These are phyloP conservation scores for Pulveroboletus sp. DNA, from an alignment of 768 basidiomycete genomes.

Conservation along the genomic window DNA sequence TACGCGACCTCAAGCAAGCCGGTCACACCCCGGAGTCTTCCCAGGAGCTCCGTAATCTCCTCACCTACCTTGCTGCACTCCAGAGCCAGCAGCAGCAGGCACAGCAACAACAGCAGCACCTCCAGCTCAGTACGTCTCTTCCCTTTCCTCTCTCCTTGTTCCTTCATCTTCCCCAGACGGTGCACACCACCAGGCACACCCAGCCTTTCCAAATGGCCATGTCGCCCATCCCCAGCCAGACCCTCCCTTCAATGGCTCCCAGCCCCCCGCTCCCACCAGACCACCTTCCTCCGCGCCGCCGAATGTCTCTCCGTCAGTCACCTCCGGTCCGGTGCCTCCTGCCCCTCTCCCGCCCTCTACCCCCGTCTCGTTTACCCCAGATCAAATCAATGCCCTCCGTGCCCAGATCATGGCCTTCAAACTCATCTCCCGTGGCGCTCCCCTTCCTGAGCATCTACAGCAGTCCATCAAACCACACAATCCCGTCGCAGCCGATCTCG, in stretches of 20 bases:
- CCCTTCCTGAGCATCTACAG: slow-evolving; percentile 66
- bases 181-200: slow-evolving; percentile 26
- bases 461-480: slow-evolving; percentile 65
- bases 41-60: slow-evolving; percentile 39
- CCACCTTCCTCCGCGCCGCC: slow-evolving; percentile 33
- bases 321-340: slow-evolving; percentile 47
- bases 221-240: slow-evolving; percentile 25
- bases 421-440: slow-evolving; percentile 56
- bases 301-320: slow-evolving; percentile 35
- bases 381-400: slow-evolving; percentile 72
- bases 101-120: slow-evolving; percentile 28
- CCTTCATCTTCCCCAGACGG: slow-evolving; percentile 29
- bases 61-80: slow-evolving; percentile 34
- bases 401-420: slow-evolving; percentile 83
- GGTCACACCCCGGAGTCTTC: slow-evolving; percentile 44
- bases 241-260: slow-evolving; percentile 22
- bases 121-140: slow-evolving; percentile 30
- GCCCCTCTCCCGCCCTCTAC: slow-evolving; percentile 57
- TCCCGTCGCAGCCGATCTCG: slow-evolving; percentile 55
- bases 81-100: slow-evolving; percentile 23
- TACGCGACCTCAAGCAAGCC: slow-evolving; percentile 37
- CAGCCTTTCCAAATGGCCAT: slow-evolving; percentile 46
- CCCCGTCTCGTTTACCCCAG: slow-evolving; percentile 72
- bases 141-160: background rate
- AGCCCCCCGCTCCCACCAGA: background rate